Evolutionary conservation across 345 rosid species (phyloP).

Genomic region (Cardamine occulta): DNA sequence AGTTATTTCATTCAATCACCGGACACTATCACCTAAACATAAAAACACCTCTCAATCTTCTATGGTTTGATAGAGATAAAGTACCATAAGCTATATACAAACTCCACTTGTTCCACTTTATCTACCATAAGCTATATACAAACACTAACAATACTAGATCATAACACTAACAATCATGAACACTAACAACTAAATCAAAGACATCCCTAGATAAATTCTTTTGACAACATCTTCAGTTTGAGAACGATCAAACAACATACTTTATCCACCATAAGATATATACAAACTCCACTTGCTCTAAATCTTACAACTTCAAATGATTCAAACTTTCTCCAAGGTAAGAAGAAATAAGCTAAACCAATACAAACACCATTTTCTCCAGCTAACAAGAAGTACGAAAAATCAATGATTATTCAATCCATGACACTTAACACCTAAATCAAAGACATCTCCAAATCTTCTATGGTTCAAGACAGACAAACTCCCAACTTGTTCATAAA

Average conservation of each 20-base stretch:
- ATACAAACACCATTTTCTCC: background rate
- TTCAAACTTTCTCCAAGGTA: slow-evolving; percentile 9
- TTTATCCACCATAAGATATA: background rate
- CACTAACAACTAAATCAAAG: background rate
- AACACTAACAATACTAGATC: background rate
- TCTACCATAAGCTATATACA: background rate
- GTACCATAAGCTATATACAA: slow-evolving; percentile 11
- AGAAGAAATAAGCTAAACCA: background rate
- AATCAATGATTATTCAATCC: background rate
- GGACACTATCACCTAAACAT: slow-evolving; percentile 3
- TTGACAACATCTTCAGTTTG: slow-evolving; percentile 2
- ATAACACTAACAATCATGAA: background rate
- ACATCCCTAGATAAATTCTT: background rate
- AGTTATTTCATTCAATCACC: background rate
- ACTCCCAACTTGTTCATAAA: background rate
- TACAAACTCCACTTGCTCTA: background rate
- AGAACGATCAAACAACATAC: background rate
- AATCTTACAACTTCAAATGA: background rate
- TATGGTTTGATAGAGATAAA: background rate
- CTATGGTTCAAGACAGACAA: background rate
- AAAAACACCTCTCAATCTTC: background rate
- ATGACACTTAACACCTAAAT: background rate
- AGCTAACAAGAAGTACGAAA: background rate
- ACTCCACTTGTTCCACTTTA: background rate
- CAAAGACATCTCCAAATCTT: background rate